Conservation (phyloP, 805 yeast genomes). For the Candida orba region DNA sequence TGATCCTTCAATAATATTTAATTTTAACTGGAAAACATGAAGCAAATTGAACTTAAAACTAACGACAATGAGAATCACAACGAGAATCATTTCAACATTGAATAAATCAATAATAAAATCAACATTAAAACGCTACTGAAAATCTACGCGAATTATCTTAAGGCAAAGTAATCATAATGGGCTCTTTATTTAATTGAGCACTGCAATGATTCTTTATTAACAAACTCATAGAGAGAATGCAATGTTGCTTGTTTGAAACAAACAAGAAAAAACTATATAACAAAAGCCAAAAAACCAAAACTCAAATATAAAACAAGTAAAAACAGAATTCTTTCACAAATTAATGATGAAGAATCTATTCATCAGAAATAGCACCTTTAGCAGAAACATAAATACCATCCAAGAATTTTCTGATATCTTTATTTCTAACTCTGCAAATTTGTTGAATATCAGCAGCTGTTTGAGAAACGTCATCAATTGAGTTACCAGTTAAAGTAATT, state of each 20-base stretch:
- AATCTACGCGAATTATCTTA: neutral
- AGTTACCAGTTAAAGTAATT: conserved; percentile 87
- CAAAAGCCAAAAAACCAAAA: neutral
- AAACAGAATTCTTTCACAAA: neutral
- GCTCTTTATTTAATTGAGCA: conserved; percentile 12
- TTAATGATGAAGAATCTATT: conserved; percentile 14
- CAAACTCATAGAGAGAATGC: neutral
- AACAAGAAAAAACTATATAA: neutral
- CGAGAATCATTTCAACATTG: too few species aligned
- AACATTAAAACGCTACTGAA: neutral
- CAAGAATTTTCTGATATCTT: conserved; percentile 99
- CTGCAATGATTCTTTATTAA: conserved; percentile 10
- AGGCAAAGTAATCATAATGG: conserved; percentile 10
- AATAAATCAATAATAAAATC: too few species aligned
- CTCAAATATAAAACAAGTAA: neutral
- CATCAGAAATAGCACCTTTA: conserved; percentile 76
- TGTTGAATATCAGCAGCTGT: conserved; percentile 98
- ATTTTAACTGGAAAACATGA: neutral
- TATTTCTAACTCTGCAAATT: conserved; percentile 97
- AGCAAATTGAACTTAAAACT: neutral
- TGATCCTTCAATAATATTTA: neutral
- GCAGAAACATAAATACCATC: conserved; percentile 99
- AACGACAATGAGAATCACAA: too few species aligned
- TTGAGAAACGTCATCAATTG: conserved; percentile 95
- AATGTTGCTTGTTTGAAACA: neutral